Conservation (phyloP, 192 early-diverging fungal species). For the Gigaspora rosea region DNA sequence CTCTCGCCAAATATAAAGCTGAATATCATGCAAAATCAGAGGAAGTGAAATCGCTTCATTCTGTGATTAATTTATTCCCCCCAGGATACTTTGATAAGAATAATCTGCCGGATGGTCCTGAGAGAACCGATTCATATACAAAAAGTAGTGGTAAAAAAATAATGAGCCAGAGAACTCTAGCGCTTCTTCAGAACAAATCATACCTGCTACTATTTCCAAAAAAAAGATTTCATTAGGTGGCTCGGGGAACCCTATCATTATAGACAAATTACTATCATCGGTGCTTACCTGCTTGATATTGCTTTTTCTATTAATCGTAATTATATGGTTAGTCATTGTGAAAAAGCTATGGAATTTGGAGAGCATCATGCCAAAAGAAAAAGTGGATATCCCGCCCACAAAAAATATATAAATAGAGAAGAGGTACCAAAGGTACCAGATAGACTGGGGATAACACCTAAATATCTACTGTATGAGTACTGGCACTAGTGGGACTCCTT, state of each 20-base stretch:
- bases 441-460: no score
- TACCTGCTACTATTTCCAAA: slow-evolving; percentile 1
- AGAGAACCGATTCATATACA: background rate
- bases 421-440: no score
- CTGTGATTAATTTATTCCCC: slow-evolving; percentile 4
- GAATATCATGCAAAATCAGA: background rate
- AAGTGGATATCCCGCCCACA: background rate
- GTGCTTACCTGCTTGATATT: background rate
- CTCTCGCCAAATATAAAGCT: background rate
- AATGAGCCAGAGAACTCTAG: background rate
- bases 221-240: background rate
- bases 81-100: background rate
- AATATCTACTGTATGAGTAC: no score
- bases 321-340: slow-evolving; percentile 14
- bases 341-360: slow-evolving; percentile 8
- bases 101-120: background rate
- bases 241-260: background rate
- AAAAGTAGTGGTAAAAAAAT: background rate
- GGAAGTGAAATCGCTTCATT: slow-evolving; percentile 13
- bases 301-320: slow-evolving; percentile 9
- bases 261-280: background rate
- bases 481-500: no score
- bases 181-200: background rate
- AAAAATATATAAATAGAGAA: no score
- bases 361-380: background rate